Evolutionary conservation across 169 alveolate genomes (phyloP).

Genomic region (Cryptosporidium sp.): DNA sequence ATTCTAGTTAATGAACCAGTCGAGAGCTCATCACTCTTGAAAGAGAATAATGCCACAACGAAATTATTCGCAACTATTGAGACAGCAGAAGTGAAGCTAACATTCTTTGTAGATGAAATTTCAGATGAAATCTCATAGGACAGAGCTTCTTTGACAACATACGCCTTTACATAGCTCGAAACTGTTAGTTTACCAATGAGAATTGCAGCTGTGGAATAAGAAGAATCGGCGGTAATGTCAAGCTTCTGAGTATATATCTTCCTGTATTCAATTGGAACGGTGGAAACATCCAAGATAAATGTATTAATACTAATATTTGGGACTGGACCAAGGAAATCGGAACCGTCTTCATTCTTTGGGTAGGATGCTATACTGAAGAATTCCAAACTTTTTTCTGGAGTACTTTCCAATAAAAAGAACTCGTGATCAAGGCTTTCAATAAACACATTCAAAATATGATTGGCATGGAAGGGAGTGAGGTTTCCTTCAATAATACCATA

Average conservation of each 20-base stretch:
- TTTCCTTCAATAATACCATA: constrained; percentile 14
- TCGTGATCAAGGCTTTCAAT: constrained; percentile 3
- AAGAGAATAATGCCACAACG: not conserved
- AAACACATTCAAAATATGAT: constrained; percentile 36
- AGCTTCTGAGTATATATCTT: not conserved
- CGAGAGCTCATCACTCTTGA: not conserved
- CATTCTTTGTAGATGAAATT: not conserved
- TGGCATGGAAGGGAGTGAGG: constrained; percentile 35
- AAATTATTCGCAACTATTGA: not conserved
- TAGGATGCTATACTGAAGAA: not conserved
- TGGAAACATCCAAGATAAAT: not conserved
- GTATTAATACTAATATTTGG: not conserved
- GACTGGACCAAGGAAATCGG: not conserved
- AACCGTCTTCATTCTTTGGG: not conserved
- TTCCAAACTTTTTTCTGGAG: not conserved
- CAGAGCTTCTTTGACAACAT: not conserved
- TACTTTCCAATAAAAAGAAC: not conserved
- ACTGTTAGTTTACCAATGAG: not conserved
- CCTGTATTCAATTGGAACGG: not conserved
- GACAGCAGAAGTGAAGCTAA: not conserved
- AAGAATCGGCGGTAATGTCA: not conserved
- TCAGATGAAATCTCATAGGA: not conserved
- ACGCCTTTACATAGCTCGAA: not conserved
- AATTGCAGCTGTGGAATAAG: not conserved
- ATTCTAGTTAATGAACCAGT: not conserved